A percentile compares a stretch with the other conserved stretches of the same genome.
Evolutionary conservation across 495 filamentous ascomycete species (phyloP).

Genomic region (Tetracladium marchalianum): DNA sequence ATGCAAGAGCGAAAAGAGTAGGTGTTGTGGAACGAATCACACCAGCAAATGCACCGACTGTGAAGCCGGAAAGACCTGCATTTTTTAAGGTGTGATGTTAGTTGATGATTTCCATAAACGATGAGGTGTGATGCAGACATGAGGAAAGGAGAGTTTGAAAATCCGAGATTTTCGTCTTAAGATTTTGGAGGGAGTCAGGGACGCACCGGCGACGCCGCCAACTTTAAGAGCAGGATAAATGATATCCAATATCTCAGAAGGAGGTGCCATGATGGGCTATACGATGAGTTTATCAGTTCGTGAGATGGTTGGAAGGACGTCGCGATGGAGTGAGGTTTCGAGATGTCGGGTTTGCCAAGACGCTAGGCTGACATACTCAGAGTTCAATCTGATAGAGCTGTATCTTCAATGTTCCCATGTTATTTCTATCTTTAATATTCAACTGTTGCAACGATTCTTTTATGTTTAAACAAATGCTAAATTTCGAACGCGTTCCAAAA

Average conservation of each 20-base stretch:
- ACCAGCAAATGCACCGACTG: conserved; percentile 39
- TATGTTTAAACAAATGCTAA: too few relatives aligned
- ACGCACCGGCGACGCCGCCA: conserved; percentile 19
- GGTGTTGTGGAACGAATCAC: conserved; percentile 53
- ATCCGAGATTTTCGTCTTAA: neutral
- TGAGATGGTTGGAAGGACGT: too few relatives aligned
- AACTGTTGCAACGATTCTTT: too few relatives aligned
- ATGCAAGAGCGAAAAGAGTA: conserved; percentile 59
- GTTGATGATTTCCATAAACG: neutral
- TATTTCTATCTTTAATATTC: too few relatives aligned
- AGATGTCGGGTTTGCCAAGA: too few relatives aligned
- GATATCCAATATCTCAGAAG: conserved; percentile 15
- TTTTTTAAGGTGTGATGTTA: conserved; percentile 1
- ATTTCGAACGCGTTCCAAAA: too few relatives aligned
- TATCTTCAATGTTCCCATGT: too few relatives aligned
- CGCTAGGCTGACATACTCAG: too few relatives aligned
- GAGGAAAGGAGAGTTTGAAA: neutral
- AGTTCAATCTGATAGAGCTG: too few relatives aligned
- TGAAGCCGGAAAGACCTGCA: conserved; percentile 16
- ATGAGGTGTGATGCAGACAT: conserved; percentile 9
- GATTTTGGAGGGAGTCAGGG: neutral
- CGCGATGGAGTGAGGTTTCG: too few relatives aligned
- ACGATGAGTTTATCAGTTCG: too few relatives aligned
- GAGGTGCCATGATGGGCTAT: neutral
- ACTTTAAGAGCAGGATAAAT: conserved; percentile 18